These are phyloP conservation scores for Aquilaria yunnanensis DNA, from an alignment of 345 rosid species.

Conservation along the genomic window DNA sequence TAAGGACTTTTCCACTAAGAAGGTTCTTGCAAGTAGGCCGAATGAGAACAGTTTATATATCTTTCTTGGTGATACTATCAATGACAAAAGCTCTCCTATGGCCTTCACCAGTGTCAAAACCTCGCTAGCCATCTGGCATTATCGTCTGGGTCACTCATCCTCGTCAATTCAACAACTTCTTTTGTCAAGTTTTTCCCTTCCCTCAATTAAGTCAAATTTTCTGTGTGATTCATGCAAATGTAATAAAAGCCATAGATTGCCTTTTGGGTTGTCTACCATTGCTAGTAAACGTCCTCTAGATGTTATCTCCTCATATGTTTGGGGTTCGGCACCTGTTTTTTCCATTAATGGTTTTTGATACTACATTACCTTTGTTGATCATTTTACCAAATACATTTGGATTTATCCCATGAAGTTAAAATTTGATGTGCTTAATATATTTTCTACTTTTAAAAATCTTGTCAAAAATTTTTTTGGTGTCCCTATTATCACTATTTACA, in stretches of 20 bases:
- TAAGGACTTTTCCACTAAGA: not conserved
- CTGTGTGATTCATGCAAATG: not conserved
- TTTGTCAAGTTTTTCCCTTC: not conserved
- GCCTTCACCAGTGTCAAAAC: not conserved
- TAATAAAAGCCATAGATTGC: not conserved
- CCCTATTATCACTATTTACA: not conserved
- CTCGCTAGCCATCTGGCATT: not conserved
- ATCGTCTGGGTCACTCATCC: not conserved
- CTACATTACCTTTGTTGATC: no score
- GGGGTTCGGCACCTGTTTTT: no score
- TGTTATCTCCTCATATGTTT: no score
- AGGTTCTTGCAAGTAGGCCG: not conserved
- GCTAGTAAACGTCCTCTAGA: not conserved
- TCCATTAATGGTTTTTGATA: no score
- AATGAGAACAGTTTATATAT: not conserved
- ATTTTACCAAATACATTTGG: no score
- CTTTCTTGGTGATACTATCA: not conserved
- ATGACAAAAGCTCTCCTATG: not conserved
- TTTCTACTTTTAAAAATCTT: no score
- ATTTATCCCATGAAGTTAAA: no score
- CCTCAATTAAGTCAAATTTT: not conserved
- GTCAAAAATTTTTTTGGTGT: not conserved
- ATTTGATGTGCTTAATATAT: no score
- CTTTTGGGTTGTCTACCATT: not conserved
- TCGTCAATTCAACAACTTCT: not conserved